A percentile compares a stretch with the other conserved stretches of the same genome.
Conservation (phyloP, 495 filamentous ascomycete genomes). For the Penicillium samsonianum region DNA sequence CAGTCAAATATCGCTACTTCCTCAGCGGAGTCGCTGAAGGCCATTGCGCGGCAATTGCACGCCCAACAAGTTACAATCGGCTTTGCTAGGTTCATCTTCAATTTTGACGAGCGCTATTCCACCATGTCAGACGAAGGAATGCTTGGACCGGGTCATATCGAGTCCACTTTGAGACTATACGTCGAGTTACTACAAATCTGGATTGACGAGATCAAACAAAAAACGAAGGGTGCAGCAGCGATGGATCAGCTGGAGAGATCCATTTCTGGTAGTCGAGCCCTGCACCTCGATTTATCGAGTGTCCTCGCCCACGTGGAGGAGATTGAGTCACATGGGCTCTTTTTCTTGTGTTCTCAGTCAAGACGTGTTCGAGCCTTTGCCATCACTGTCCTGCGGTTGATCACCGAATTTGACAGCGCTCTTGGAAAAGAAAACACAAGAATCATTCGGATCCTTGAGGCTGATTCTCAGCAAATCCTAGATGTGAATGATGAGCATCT, state of each 20-base stretch:
- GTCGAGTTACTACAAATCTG: conserved; percentile 93
- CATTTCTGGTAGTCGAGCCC: conserved; percentile 57
- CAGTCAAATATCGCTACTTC: conserved; percentile 89
- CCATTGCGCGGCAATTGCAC: conserved; percentile 89
- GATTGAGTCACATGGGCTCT: conserved; percentile 95
- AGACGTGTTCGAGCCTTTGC: conserved; percentile 84
- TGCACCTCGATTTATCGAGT: conserved; percentile 83
- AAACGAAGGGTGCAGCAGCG: conserved; percentile 70
- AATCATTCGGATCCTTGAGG: conserved; percentile 89
- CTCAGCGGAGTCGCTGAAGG: conserved; percentile 89
- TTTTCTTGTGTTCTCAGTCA: conserved; percentile 97
- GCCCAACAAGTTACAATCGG: conserved; percentile 96
- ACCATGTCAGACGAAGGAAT: conserved; percentile 98
- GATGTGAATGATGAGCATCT: conserved; percentile 91
- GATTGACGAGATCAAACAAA: conserved; percentile 93
- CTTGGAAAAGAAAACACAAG: conserved; percentile 77
- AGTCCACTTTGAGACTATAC: conserved; percentile 88
- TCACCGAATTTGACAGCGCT: conserved; percentile 91
- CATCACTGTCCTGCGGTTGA: conserved; percentile 85
- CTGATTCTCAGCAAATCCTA: conserved; percentile 84
- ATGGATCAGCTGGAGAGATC: conserved; percentile 59
- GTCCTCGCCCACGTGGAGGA: conserved; percentile 93
- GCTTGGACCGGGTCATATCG: conserved; percentile 92
- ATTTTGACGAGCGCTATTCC: conserved; percentile 93
- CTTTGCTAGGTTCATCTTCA: conserved; percentile 96